Evolutionary conservation across 2,329 filamentous ascomycete species (phyloP), one percentile per base, ranked within the genome.

Genomic region (Trichoderma guizhouense): DNA sequence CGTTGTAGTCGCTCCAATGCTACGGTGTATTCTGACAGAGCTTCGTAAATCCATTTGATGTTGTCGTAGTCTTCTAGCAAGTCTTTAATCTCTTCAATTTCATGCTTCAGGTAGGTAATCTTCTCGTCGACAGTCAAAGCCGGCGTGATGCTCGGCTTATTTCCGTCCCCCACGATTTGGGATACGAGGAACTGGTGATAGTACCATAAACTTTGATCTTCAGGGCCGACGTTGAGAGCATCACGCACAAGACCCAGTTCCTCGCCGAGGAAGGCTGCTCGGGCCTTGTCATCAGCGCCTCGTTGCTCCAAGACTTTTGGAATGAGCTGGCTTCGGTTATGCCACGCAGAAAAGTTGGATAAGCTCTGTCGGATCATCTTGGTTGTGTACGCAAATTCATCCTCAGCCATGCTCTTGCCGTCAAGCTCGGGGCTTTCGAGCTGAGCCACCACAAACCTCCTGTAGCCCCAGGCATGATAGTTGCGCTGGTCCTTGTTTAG

Each of bases 261-360:
- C 86, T 90, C 83, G 68, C 95, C 90, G 9, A 98, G 84, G 77
- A 97, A 92, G 51, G 84, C 83, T 76, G 86, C 88, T 69, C 96
- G 87, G 62, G 89, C 87, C 24, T 81, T 82, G 63, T 89, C 86
- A 73, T 88, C 87, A 2, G 93, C 91, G 0, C 85, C 81, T 63
- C 93, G 88, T 81, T 97, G 93, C 21, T 89, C 83, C 64, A 98
- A 84, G 24, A 98, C 82, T 53, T 88, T 87, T 55, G 93, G 89
- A 69, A 98, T 96, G 26, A 98, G 86, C 78, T 93, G 93, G 76
- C 92, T 94, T 66, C 96, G 90, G 78, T 92, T 92, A 80, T 99
- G 96, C 95, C 96, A 98, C 2, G 96, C 96, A 5, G 94, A 98
- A 80, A 98, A 99, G 80, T 99, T 99, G 53, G 93, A 97, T 62